These are phyloP conservation scores for Taphrina flavorubra DNA, from an alignment of 1,139 yeast genomes.

Conservation along the genomic window DNA sequence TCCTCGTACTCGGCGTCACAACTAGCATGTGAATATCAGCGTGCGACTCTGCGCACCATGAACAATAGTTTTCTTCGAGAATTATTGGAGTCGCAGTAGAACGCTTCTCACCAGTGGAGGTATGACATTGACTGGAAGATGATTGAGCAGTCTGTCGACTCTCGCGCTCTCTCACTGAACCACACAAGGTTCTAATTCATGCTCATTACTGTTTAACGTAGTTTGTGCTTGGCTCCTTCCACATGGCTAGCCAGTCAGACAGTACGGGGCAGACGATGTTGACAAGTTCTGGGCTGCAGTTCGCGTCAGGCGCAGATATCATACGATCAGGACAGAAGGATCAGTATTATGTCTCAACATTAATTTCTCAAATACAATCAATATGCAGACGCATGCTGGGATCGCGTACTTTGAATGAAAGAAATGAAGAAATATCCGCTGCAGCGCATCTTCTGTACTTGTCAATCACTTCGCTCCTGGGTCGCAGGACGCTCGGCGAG, in stretches of 20 bases:
- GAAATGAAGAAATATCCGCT: constrained; percentile 59
- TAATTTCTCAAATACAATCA: constrained; percentile 25
- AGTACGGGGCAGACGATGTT: neutral
- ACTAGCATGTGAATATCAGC: no score
- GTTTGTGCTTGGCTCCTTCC: neutral
- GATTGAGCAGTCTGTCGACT: no score
- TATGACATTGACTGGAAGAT: no score
- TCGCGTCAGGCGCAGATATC: constrained; percentile 39
- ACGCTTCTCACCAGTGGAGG: no score
- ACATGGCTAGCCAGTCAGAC: neutral
- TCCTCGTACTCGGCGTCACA: no score
- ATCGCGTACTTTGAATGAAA: constrained; percentile 18
- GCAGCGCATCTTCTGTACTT: constrained; percentile 67
- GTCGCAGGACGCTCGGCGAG: constrained; percentile 87
- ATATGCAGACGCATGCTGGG: constrained; percentile 23
- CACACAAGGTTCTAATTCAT: neutral
- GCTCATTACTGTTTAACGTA: neutral
- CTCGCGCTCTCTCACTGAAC: no score
- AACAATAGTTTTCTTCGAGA: no score
- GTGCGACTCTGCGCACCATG: no score
- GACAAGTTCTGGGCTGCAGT: neutral
- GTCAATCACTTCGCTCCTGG: constrained; percentile 71
- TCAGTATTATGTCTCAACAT: constrained; percentile 23
- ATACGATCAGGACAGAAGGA: constrained; percentile 37
- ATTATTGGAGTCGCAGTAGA: no score